These are phyloP conservation scores for Mycosarcoma maydis DNA, from an alignment of 1,284 basidiomycete genomes.

Conservation along the genomic window DNA sequence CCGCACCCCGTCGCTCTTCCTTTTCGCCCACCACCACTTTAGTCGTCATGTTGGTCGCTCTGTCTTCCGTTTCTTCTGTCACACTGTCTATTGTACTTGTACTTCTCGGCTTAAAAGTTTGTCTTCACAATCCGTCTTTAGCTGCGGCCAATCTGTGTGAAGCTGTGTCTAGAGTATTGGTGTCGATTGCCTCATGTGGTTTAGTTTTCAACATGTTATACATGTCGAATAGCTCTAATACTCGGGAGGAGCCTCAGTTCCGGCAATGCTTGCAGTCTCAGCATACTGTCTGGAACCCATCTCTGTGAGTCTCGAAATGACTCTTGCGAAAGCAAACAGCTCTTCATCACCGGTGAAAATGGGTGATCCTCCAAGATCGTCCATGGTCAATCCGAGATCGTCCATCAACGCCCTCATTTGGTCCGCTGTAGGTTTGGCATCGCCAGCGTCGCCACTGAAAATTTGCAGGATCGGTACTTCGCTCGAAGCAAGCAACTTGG, in stretches of 20 bases:
- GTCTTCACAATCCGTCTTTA: too few relatives aligned
- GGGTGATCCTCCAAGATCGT: conserved; percentile 61
- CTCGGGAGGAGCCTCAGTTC: conserved; percentile 29
- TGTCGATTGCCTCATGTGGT: too few relatives aligned
- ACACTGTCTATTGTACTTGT: too few relatives aligned
- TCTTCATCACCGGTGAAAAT: conserved; percentile 66
- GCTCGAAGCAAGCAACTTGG: conserved; percentile 54
- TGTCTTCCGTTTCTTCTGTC: too few relatives aligned
- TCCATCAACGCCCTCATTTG: conserved; percentile 65
- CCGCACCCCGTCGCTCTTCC: too few relatives aligned
- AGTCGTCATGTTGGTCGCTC: too few relatives aligned
- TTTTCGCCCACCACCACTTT: too few relatives aligned
- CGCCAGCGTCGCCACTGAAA: conserved; percentile 51
- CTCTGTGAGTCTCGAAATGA: conserved; percentile 63
- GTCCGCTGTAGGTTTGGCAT: conserved; percentile 46
- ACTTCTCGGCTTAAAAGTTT: too few relatives aligned
- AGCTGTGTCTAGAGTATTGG: too few relatives aligned
- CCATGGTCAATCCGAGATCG: conserved; percentile 61
- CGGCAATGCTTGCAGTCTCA: conserved; percentile 19
- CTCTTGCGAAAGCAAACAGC: conserved; percentile 65
- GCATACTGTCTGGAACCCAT: conserved; percentile 62
- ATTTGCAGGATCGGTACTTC: conserved; percentile 64
- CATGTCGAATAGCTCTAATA: too few relatives aligned
- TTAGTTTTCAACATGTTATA: too few relatives aligned
- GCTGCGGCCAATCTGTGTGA: too few relatives aligned